These are phyloP conservation scores for Daldinia caldariorum DNA, from an alignment of 495 filamentous ascomycete genomes.

Conservation along the genomic window DNA sequence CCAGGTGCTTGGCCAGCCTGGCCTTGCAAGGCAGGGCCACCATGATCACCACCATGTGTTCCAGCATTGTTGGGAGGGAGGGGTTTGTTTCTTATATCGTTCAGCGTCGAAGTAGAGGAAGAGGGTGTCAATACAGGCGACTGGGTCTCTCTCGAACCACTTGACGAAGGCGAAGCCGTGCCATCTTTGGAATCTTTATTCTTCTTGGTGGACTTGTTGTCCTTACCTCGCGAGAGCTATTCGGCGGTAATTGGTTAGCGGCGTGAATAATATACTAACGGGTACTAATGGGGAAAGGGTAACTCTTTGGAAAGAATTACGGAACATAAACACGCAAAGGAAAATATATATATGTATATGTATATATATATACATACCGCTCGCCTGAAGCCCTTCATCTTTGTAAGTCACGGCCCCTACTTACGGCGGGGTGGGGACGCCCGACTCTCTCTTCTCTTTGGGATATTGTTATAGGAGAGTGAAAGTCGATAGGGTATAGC, in stretches of 20 bases:
- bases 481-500: slow-evolving; percentile 11
- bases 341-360: no score
- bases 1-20: slow-evolving; percentile 44
- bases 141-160: slow-evolving; percentile 63
- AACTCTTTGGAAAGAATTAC: not conserved
- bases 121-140: slow-evolving; percentile 73
- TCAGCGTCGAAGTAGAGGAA: slow-evolving; percentile 87
- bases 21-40: slow-evolving; percentile 55
- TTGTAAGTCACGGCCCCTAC: slow-evolving; percentile 59
- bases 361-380: no score
- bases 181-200: slow-evolving; percentile 86
- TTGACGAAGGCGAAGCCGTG: slow-evolving; percentile 77
- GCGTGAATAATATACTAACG: not conserved
- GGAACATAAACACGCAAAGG: not conserved
- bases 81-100: slow-evolving; percentile 84
- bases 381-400: slow-evolving; percentile 98
- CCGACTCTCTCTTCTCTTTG: slow-evolving; percentile 36
- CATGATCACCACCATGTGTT: slow-evolving; percentile 59
- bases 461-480: slow-evolving; percentile 15
- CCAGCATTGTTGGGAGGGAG: slow-evolving; percentile 74
- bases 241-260: slow-evolving; percentile 17
- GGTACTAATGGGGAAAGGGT: not conserved
- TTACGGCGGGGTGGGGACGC: slow-evolving; percentile 46
- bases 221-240: slow-evolving; percentile 96
- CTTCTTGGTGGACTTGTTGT: slow-evolving; percentile 91